Base-by-base conservation (phyloP, 192 early-diverging fungal species). In the Umbelopsis ramanniana region DNA sequence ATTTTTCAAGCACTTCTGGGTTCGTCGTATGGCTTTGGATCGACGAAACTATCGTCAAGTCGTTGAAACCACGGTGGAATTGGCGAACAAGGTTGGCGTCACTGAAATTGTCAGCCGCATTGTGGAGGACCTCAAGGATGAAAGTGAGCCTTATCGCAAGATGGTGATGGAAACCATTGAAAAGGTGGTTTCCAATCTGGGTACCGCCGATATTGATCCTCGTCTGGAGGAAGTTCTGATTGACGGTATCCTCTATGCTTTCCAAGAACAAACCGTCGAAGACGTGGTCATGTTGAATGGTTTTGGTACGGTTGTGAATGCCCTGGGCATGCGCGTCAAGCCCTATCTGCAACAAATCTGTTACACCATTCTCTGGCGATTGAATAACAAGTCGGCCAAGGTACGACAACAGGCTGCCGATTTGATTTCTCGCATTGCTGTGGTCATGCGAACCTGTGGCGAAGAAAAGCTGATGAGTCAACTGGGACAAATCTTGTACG, bases 101-200 rank as follows among this genome's bases (percentile, higher is more conserved):
- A 89, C 95, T 3, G 95, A 95, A 75, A 92, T 99, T 68, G 88
- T 98, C 19, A 82, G 81, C 1, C 84, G 91, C 50, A 92, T 98
- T 69, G 96, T 97, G 4, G 88, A 94, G 50, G 94, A 95, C 52
- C 86, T 99, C 21, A 98, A 98, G 83, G 96, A 99, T 79, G 98
- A 98, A 66, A 89, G 89, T 9, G 96, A 96, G 69, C 89, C 91
- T 22, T 96, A 94, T 79, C 89, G 98, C 15, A 94, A 92, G 76
- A 98, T 99, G 97, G 96, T 95, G 5, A 96, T 98, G 96, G 96
- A 98, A 78, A 95, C 96, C 2, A 92, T 98, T 46, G 92, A 93
- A 67, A 90, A 92, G 63, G 93, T 96, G 14, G 80, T 93, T 23
- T 74, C 83, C 17, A 74, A 83, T 21, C 80, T 97, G 14, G 97